Evolutionary conservation across 352 stramenopile species (phyloP), one percentile per base, ranked within the genome.

Genomic region (Phytophthora quininea): DNA sequence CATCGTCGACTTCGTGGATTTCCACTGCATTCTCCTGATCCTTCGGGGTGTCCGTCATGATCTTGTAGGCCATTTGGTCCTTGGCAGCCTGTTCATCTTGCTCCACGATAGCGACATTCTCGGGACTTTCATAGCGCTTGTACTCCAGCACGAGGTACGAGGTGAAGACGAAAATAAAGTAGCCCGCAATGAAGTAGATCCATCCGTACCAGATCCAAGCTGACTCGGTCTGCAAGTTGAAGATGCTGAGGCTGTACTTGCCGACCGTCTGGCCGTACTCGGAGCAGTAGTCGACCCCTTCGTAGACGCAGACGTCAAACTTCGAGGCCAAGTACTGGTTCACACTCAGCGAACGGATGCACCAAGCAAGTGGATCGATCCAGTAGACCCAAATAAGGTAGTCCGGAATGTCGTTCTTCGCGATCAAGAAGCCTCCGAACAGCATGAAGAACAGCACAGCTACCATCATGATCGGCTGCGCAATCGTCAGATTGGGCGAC

Each of bases 331-430:
- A 67, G 69, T 89, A 92, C 64, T 92, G 77, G 56, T 88, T 89
- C 19, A 91, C 62, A 33, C 66, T 67, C 12, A 90, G 52, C 5
- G 71, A 71, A 29, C 84, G 82, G 53, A 90, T 85, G 45, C 72
- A 79, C 79, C 82, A 93, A 8, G 75, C 63, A 29, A 93, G 67
- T 12, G 87, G 86, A 33, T 91, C 87, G 56, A 93, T 79, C 76
- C 80, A 93, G 68, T 92, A 93, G 15, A 94, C 45, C 87, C 84
- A 94, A 7, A 74, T 69, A 38, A 88, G 84, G 49, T 81, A 84
- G 27, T 57, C 52, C 1, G 82, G 84, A 46, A 93, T 90, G 47
- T 80, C 63, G 42, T 71, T 66, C 48, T 84, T 82, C 1, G 80
- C 73, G 10, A 91, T 71, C 51, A 88, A 59, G 68, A 92, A 92